Evolutionary conservation across 2,329 filamentous ascomycete species (phyloP).

Genomic region (Aspergillus phoenicis): DNA sequence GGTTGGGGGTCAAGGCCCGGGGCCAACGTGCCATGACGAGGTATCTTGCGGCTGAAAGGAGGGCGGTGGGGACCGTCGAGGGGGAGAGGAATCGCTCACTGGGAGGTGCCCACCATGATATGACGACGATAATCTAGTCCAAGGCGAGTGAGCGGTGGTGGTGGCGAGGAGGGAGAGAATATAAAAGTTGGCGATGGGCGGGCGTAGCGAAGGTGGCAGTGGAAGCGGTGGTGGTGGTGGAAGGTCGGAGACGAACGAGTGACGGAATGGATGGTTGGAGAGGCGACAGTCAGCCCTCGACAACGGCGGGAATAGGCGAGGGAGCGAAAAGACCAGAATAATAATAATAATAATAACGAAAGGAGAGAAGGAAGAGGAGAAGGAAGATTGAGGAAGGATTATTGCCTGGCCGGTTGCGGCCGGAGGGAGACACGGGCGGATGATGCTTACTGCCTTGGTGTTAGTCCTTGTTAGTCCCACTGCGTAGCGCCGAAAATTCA

Average conservation of each 20-base stretch:
- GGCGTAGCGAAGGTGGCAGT: neutral
- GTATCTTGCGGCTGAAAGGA: constrained; percentile 11
- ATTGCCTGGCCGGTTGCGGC: constrained; percentile 15
- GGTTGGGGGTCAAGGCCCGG: constrained; percentile 14
- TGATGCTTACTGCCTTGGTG: neutral
- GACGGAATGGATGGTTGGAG: neutral
- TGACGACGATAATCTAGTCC: neutral
- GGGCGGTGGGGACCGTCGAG: constrained; percentile 21
- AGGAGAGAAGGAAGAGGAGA: constrained; percentile 12
- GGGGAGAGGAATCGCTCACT: constrained; percentile 10
- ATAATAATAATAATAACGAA: neutral
- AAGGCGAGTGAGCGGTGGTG: neutral
- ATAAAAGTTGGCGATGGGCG: neutral
- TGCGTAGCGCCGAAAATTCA: neutral
- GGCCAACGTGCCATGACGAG: constrained; percentile 19
- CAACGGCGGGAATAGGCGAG: neutral
- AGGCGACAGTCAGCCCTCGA: neutral
- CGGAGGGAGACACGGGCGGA: neutral
- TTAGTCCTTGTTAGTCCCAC: neutral
- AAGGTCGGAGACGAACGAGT: constrained; percentile 7
- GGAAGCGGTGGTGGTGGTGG: neutral
- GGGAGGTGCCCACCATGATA: constrained; percentile 21
- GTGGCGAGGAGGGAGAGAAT: neutral
- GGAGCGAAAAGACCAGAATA: constrained; percentile 6
- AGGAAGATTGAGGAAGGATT: neutral